Conservation (phyloP, 2,329 filamentous ascomycete genomes). For the Beauveria medogensis region DNA sequence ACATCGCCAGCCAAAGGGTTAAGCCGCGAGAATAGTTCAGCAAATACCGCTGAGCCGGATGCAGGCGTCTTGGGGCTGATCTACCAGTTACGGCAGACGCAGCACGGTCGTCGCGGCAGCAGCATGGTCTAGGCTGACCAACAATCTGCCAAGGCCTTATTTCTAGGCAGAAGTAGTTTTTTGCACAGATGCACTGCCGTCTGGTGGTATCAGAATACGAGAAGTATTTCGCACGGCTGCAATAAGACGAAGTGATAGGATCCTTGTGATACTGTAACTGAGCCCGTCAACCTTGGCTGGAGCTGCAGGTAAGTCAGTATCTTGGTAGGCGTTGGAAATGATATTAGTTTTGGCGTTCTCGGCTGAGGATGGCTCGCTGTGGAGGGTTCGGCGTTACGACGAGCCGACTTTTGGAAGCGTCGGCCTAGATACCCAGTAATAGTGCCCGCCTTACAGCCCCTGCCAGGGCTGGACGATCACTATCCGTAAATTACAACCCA, state of each 20-base stretch:
- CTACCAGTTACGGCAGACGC: conserved; percentile 50
- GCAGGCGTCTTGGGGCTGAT: conserved; percentile 50
- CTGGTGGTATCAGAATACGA: background rate
- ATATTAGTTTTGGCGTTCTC: background rate
- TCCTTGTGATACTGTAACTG: background rate
- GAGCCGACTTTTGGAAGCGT: background rate
- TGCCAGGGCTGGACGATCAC: background rate
- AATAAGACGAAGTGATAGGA: background rate
- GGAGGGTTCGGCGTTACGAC: conserved; percentile 6
- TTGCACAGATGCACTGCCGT: background rate
- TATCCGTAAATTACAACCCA: no score
- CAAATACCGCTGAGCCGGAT: conserved; percentile 37
- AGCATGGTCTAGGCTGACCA: conserved; percentile 23
- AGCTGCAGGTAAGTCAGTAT: background rate
- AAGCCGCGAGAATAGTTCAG: conserved; percentile 44
- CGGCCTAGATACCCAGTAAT: background rate
- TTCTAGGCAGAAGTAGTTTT: background rate
- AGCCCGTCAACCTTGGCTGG: background rate
- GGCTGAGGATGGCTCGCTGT: background rate
- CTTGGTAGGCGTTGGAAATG: background rate
- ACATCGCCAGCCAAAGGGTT: conserved; percentile 44
- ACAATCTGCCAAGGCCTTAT: background rate
- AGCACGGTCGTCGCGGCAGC: conserved; percentile 40
- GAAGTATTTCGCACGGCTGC: background rate
- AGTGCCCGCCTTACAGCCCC: background rate